Conservation (phyloP, 2,329 filamentous ascomycete species). For the Fusarium papillatum region DNA sequence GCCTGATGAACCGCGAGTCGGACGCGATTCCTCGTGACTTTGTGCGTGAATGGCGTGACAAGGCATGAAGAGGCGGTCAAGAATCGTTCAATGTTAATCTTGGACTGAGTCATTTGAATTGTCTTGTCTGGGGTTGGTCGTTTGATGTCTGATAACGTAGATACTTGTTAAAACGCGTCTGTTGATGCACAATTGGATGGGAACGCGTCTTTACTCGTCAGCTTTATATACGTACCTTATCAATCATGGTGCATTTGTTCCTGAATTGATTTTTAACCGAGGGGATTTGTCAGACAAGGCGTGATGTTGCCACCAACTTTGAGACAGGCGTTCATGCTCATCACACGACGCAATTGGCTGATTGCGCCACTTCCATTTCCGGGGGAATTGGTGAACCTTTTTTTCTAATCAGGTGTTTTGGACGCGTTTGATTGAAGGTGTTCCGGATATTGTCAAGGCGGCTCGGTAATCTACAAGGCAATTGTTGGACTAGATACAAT, state of each 20-base stretch:
- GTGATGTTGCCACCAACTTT: not conserved
- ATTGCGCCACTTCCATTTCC: not conserved
- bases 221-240: not conserved
- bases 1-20: slow-evolving; percentile 22
- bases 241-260: not conserved
- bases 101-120: slow-evolving; percentile 3
- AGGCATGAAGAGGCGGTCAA: slow-evolving; percentile 13
- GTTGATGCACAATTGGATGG: not conserved
- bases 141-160: not conserved
- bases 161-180: not conserved
- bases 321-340: not conserved
- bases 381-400: not conserved
- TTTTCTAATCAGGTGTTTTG: not conserved
- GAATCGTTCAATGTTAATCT: slow-evolving; percentile 4
- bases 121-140: not conserved
- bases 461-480: not conserved
- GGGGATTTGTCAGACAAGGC: not conserved
- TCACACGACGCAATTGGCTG: too few species aligned
- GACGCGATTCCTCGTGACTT: slow-evolving; percentile 42
- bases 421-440: not conserved
- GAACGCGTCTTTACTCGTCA: not conserved
- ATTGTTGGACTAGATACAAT: not conserved
- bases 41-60: slow-evolving; percentile 24
- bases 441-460: not conserved
- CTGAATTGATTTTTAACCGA: not conserved